phyloP scores from a whole-genome alignment of 176 grass and related monocot species.

The Triticum timopheevii region DNA sequence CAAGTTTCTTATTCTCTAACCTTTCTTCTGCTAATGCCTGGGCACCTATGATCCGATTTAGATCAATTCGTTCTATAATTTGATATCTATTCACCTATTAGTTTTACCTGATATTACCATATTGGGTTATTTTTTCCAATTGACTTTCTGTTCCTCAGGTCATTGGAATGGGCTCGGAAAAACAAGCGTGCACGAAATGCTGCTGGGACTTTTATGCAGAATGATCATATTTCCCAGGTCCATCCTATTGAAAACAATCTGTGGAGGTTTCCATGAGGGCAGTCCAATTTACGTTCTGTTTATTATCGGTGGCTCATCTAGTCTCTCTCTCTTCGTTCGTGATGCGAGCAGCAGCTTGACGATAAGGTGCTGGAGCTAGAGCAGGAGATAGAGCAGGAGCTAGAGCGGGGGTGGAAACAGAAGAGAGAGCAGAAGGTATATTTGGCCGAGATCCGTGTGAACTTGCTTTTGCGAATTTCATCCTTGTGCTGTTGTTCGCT shows the following conservation, averaged over 20 bases:
- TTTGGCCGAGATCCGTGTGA: neutral
- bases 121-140: neutral
- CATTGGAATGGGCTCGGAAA: neutral
- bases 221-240: neutral
- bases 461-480: neutral
- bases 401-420: too few relatives aligned
- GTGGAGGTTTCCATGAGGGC: neutral
- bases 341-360: slow-evolving; percentile 36
- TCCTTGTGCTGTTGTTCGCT: neutral
- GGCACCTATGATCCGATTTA: neutral
- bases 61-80: neutral
- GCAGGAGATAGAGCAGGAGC: neutral
- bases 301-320: neutral
- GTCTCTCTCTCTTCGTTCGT: neutral
- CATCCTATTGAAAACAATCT: neutral
- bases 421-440: slow-evolving; percentile 80
- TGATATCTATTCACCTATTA: neutral
- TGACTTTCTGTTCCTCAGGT: neutral
- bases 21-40: neutral
- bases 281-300: neutral
- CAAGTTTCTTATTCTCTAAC: neutral
- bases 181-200: neutral
- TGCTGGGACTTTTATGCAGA: neutral
- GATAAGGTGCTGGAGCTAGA: slow-evolving; percentile 43
- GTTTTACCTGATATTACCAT: neutral